phyloP scores from a whole-genome alignment of 2,329 filamentous ascomycete species.

The Helminthosporium solani region DNA sequence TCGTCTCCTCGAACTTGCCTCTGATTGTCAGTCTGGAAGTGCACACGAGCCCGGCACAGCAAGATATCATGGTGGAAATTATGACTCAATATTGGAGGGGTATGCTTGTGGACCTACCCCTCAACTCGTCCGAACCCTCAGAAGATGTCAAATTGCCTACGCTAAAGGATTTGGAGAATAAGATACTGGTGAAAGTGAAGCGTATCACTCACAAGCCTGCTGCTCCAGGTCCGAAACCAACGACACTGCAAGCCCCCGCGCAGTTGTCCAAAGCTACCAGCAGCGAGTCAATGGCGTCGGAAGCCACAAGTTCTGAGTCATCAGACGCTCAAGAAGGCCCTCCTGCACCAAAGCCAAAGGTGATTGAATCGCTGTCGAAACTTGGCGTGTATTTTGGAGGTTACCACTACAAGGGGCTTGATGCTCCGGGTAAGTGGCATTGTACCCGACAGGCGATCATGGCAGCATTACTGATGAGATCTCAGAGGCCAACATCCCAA shows the following conservation, averaged over 20 bases:
- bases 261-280: conserved; percentile 26
- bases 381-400: conserved; percentile 86
- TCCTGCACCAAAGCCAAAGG: conserved; percentile 56
- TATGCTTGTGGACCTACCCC: conserved; percentile 65
- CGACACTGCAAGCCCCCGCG: conserved; percentile 30
- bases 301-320: conserved; percentile 19
- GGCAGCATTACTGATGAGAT: not conserved
- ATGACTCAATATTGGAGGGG: conserved; percentile 87
- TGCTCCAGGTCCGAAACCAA: conserved; percentile 25
- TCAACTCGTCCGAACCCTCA: conserved; percentile 33
- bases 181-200: conserved; percentile 65
- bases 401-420: conserved; percentile 74
- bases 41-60: conserved; percentile 78
- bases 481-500: conserved; percentile 53
- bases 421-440: conserved; percentile 57
- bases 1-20: conserved; percentile 71
- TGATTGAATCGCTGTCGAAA: conserved; percentile 69
- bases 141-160: conserved; percentile 64
- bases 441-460: not conserved
- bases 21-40: conserved; percentile 92
- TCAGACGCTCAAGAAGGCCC: conserved; percentile 47
- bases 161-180: conserved; percentile 67
- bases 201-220: conserved; percentile 43
- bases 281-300: conserved; percentile 24
- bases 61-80: conserved; percentile 89